phyloP scores from a whole-genome alignment of 2,329 filamentous ascomycete species.

The Trichoderma guizhouense region DNA sequence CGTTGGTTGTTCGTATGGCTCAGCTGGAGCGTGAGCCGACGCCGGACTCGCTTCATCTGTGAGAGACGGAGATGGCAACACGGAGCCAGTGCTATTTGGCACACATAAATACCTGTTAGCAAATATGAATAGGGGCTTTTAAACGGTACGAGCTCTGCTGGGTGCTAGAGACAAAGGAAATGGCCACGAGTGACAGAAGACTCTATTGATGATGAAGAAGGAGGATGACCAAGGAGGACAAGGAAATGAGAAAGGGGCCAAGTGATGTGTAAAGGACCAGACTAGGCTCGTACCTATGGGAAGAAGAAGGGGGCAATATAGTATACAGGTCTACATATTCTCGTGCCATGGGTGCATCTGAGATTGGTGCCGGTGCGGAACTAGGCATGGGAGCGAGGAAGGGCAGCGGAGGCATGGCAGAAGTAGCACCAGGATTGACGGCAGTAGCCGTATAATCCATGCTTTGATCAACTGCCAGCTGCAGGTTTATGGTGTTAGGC shows the following conservation, averaged over 20 bases:
- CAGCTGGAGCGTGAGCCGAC: background rate
- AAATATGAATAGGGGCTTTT: background rate
- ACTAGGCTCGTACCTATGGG: background rate
- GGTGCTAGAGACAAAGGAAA: background rate
- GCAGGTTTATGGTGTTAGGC: background rate
- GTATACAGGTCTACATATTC: background rate
- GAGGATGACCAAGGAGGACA: too few relatives aligned
- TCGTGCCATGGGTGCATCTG: background rate
- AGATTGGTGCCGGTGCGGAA: background rate
- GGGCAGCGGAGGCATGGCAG: background rate
- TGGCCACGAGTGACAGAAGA: background rate
- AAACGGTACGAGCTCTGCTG: too few relatives aligned
- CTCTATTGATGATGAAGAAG: too few relatives aligned
- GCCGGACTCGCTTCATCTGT: constrained; percentile 58
- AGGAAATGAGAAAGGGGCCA: background rate
- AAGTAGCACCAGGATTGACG: background rate
- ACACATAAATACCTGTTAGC: background rate
- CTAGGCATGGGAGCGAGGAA: background rate
- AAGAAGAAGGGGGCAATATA: background rate
- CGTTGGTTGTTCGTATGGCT: background rate
- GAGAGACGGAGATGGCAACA: constrained; percentile 60
- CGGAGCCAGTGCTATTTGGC: constrained; percentile 24
- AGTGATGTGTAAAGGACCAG: background rate
- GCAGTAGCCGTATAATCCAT: background rate
- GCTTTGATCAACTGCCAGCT: background rate